phyloP scores from a whole-genome alignment of 139 green algal genomes.

The Coccomyxa sp. region DNA sequence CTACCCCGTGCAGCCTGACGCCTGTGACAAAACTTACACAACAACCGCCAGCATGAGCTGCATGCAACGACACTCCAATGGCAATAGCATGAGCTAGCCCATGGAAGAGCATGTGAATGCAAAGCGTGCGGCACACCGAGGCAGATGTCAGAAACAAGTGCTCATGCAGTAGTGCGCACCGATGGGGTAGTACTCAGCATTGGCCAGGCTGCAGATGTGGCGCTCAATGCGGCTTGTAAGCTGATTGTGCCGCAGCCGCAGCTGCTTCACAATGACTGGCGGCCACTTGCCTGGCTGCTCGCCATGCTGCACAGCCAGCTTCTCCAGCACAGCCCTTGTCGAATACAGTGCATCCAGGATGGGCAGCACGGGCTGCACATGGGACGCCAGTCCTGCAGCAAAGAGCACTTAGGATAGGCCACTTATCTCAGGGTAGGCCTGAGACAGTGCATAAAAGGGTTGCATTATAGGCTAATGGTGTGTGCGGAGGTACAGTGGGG shows the following conservation, averaged over 20 bases:
- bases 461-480: not conserved
- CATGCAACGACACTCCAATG: no score
- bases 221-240: conserved; percentile 42
- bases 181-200: conserved; percentile 1
- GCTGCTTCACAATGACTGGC: conserved; percentile 41
- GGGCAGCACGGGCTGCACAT: conserved; percentile 40
- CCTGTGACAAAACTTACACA: no score
- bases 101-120: no score
- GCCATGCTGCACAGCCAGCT: conserved; percentile 8
- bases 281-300: conserved; percentile 7
- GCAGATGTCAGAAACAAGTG: no score
- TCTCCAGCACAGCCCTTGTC: conserved; percentile 21
- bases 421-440: no score
- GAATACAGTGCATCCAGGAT: conserved; percentile 74
- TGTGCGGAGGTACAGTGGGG: not conserved
- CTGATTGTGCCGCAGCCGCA: conserved; percentile 38
- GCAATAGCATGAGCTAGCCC: no score
- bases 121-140: no score
- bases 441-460: not conserved
- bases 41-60: no score
- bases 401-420: no score
- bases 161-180: not conserved
- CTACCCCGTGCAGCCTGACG: no score
- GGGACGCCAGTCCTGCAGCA: conserved; percentile 40
- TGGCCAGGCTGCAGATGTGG: conserved; percentile 26